Conservation (phyloP, 2,329 filamentous ascomycete genomes). For the Colletotrichum chrysophilum region DNA sequence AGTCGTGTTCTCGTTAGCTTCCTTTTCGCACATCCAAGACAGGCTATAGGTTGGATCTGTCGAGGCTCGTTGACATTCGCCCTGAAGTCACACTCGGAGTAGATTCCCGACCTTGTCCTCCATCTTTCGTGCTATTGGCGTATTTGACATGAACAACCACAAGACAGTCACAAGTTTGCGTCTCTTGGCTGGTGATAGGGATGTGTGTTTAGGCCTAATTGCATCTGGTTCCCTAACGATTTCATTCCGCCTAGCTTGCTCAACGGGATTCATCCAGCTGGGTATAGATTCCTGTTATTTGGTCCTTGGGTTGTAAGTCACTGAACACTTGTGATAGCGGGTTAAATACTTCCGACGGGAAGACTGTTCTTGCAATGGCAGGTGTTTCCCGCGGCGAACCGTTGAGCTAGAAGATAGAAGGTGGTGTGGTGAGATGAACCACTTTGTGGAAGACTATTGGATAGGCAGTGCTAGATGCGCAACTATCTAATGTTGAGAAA, state of each 20-base stretch:
- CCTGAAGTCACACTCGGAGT: not conserved
- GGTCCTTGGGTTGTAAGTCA: fast-evolving
- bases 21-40: not conserved
- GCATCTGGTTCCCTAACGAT: too few species aligned
- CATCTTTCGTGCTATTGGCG: not conserved
- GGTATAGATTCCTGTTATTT: too few species aligned
- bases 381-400: not conserved
- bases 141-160: not conserved
- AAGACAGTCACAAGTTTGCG: not conserved
- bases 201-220: too few species aligned
- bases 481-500: not conserved
- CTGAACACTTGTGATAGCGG: not conserved
- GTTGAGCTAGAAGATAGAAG: not conserved
- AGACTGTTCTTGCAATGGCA: not conserved
- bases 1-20: too few species aligned
- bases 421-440: not conserved
- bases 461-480: not conserved
- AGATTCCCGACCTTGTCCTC: not conserved
- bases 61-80: not conserved
- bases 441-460: fast-evolving
- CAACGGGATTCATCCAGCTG: too few species aligned
- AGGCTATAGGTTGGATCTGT: not conserved
- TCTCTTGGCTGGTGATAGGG: too few species aligned
- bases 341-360: not conserved
- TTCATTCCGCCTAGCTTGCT: too few species aligned